These are phyloP conservation scores for Mycena maculata DNA, from an alignment of 768 basidiomycete genomes.

Conservation along the genomic window DNA sequence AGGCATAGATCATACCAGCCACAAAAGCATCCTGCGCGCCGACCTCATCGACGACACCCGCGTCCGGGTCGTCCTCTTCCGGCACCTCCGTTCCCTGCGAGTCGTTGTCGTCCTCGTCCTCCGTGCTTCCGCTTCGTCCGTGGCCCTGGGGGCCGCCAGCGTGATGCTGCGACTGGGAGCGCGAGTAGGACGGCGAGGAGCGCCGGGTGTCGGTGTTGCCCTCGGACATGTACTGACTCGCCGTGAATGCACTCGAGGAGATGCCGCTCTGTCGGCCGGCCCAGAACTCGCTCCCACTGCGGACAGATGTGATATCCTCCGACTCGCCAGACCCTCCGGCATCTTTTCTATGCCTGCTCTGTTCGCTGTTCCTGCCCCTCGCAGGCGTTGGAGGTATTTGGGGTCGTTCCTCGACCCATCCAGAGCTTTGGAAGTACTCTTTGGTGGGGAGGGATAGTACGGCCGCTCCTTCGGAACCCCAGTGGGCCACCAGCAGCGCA, in stretches of 20 bases:
- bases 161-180: slow-evolving; percentile 31
- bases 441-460: slow-evolving; percentile 83
- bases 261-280: slow-evolving; percentile 67
- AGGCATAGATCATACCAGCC: slow-evolving; percentile 88
- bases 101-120: slow-evolving; percentile 64
- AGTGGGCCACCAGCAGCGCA: slow-evolving; percentile 84
- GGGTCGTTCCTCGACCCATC: slow-evolving; percentile 72
- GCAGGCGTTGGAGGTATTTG: slow-evolving; percentile 38
- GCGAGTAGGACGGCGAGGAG: slow-evolving; percentile 39
- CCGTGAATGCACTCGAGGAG: slow-evolving; percentile 68
- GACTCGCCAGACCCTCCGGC: slow-evolving; percentile 36
- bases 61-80: slow-evolving; percentile 50
- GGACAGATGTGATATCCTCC: slow-evolving; percentile 56
- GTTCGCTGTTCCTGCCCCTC: slow-evolving; percentile 29
- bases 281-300: slow-evolving; percentile 85
- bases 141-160: slow-evolving; percentile 32
- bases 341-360: slow-evolving; percentile 20
- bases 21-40: slow-evolving; percentile 87
- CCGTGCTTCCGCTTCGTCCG: slow-evolving; percentile 45
- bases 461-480: slow-evolving; percentile 84
- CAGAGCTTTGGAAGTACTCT: slow-evolving; percentile 89
- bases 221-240: slow-evolving; percentile 42
- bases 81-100: slow-evolving; percentile 71
- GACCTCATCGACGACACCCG: slow-evolving; percentile 72
- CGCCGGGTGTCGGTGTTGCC: slow-evolving; percentile 43